Evolutionary conservation across 2,329 filamentous ascomycete genomes (phyloP).

Genomic region (Podosphaera aphanis): DNA sequence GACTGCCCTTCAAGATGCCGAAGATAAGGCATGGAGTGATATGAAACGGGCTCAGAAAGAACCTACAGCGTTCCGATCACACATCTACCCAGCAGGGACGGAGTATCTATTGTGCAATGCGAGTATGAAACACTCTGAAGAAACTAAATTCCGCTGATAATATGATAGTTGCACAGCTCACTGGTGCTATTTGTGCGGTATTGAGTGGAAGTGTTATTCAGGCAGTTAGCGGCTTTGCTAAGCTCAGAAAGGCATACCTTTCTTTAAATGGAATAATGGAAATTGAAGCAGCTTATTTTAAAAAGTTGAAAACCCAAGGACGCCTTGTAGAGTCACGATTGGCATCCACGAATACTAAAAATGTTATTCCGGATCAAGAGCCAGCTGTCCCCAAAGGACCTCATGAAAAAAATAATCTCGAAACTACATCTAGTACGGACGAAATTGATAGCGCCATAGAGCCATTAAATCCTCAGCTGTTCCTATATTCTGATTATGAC

Average conservation of each 20-base stretch:
- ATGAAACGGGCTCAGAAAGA: constrained; percentile 52
- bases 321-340: constrained; percentile 4
- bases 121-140: constrained; percentile 13
- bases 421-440: background rate
- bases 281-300: constrained; percentile 38
- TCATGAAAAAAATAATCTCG: background rate
- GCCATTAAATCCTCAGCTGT: background rate
- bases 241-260: constrained; percentile 68
- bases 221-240: constrained; percentile 77
- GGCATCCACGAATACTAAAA: background rate
- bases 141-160: background rate
- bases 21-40: constrained; percentile 52
- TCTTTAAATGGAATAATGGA: constrained; percentile 60
- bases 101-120: constrained; percentile 72
- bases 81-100: constrained; percentile 56
- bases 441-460: background rate
- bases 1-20: constrained; percentile 47
- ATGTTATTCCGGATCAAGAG: background rate
- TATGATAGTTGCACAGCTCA: constrained; percentile 45
- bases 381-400: background rate
- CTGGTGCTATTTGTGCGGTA: constrained; percentile 70
- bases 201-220: constrained; percentile 85
- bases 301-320: constrained; percentile 10
- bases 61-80: constrained; percentile 26
- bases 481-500: constrained; percentile 2